A percentile compares a stretch with the other conserved stretches of the same genome.
phyloP scores from a whole-genome alignment of 2,329 filamentous ascomycete genomes.

The Coniella vitis region DNA sequence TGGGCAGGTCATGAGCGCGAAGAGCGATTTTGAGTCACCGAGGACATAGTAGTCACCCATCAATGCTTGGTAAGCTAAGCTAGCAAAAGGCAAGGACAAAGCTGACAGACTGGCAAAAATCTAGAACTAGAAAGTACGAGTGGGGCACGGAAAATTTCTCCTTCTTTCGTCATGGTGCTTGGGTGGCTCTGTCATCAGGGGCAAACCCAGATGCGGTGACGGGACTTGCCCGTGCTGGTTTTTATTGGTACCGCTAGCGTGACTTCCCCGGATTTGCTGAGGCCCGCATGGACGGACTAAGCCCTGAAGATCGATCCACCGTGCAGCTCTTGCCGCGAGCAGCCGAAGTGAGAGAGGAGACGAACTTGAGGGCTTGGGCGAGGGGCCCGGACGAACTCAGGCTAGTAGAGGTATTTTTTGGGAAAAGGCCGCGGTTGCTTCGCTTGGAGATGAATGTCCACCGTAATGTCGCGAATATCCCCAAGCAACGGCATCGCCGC shows the following conservation, averaged over 20 bases:
- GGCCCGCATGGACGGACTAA: neutral
- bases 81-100: neutral
- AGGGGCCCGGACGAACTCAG: no score
- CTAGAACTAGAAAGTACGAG: neutral
- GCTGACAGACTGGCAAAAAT: neutral
- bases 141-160: neutral
- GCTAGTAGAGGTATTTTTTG: no score
- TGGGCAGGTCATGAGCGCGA: no score
- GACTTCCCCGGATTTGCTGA: conserved; percentile 13
- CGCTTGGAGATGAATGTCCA: neutral
- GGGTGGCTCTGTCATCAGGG: neutral
- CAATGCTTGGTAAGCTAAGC: no score
- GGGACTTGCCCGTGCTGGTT: neutral
- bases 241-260: neutral
- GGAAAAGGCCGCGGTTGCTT: neutral
- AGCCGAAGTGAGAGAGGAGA: conserved; percentile 1
- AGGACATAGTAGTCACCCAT: no score
- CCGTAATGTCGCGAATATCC: no score
- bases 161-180: neutral
- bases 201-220: conserved; percentile 1
- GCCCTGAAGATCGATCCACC: conserved; percentile 9
- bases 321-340: neutral
- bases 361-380: no score
- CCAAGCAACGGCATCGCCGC: no score
- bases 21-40: no score